Evolutionary conservation across 2,329 filamentous ascomycete genomes (phyloP), one percentile per base, ranked within the genome.

Genomic region (Pseudogymnoascus destructans): DNA sequence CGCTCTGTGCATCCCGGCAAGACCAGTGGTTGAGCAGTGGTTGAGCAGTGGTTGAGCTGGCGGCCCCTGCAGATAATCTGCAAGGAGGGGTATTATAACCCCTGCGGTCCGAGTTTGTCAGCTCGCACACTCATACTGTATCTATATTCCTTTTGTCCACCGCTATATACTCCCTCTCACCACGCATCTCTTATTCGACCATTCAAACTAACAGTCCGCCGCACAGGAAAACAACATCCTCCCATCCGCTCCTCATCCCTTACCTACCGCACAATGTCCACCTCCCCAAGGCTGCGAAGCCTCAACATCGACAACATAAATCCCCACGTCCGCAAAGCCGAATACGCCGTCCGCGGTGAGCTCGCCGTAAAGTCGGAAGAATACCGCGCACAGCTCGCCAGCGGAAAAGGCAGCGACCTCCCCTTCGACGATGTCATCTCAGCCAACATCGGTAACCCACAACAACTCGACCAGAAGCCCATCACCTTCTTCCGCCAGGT

Each of bases 401-500:
- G 81, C 63, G 81, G 79, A 66, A 78, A 74, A 72, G 62, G 61
- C 2, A 62, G 64, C 60, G 71, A 71, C 68, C 78, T 97, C 56
- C 92, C 93, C 55, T 98, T 98, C 73, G 79, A 88, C 67, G 80
- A 89, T 61, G 85, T 98, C 73, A 92, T 98, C 75, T 91, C 88
- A 63, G 93, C 93, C 74, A 98, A 98, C 76, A 98, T 98, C 69
- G 93, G 93, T 70, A 98, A 98, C 77, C 93, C 93, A 3, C 93
- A 98, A 74, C 93, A 98, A 75, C 83, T 98, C 63, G 93, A 96
- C 75, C 93, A 98, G 79, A 95, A 97, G 79, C 93, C 93, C 68
- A 92, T 98, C 68, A 98, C 93, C 65, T 98, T 96, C 79, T 96
- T 98, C 82, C 85, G 93, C 66, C 92, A 98, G 75, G 93, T 98